These are phyloP conservation scores for Xylariomycetidae sp. DNA, from an alignment of 2,329 filamentous ascomycete species.

Conservation along the genomic window DNA sequence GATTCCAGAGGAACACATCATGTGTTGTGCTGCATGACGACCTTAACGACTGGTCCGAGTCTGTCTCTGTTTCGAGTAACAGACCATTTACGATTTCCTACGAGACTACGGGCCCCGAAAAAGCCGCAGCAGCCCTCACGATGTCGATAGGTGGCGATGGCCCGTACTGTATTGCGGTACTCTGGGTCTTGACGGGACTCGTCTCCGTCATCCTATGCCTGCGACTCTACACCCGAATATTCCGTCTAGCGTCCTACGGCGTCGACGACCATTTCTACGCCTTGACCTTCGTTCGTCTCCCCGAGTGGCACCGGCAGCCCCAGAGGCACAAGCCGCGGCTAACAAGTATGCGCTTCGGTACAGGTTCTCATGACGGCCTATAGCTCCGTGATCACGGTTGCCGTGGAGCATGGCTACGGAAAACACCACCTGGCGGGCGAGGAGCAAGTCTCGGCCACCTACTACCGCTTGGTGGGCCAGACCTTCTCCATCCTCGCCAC, in stretches of 20 bases:
- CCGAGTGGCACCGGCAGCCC: too few species aligned
- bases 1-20: too few species aligned
- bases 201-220: conserved; percentile 19
- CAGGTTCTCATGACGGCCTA: conserved; percentile 27
- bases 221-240: conserved; percentile 18
- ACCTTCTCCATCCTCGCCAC: conserved; percentile 32
- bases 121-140: too few species aligned
- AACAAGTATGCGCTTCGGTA: neutral
- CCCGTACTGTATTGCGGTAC: conserved; percentile 11
- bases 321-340: neutral
- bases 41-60: too few species aligned
- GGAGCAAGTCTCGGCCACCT: conserved; percentile 18
- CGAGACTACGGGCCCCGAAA: too few species aligned
- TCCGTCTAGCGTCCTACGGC: conserved; percentile 24
- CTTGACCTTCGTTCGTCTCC: conserved; percentile 20
- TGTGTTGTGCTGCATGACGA: too few species aligned
- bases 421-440: conserved; percentile 21
- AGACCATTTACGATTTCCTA: too few species aligned
- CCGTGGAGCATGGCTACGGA: conserved; percentile 29
- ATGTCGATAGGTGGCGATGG: conserved; percentile 8
- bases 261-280: conserved; percentile 31
- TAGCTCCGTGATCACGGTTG: conserved; percentile 26
- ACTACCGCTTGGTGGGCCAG: conserved; percentile 27
- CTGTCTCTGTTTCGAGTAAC: too few species aligned
- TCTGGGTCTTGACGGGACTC: conserved; percentile 19